Conservation (phyloP, 1,284 basidiomycete genomes). For the Kwoniella shivajii region DNA sequence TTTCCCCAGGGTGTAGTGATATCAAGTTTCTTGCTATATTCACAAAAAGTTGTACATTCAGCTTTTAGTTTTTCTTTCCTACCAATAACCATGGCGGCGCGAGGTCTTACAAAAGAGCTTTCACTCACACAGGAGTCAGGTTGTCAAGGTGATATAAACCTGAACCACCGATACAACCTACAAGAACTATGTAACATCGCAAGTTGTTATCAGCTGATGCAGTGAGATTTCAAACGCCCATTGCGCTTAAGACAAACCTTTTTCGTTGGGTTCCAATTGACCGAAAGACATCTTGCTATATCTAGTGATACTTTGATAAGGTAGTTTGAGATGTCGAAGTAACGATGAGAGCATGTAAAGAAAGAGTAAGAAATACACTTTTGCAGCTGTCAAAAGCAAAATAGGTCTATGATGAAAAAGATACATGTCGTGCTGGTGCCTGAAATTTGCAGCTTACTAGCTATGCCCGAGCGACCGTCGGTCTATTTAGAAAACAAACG, state of each 20-base stretch:
- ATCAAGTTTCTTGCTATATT: slow-evolving; percentile 62
- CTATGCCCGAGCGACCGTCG: background rate
- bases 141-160: slow-evolving; percentile 89
- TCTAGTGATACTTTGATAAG: background rate
- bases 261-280: slow-evolving; percentile 15
- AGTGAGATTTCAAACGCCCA: background rate
- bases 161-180: slow-evolving; percentile 82
- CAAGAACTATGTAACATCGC: slow-evolving; percentile 60
- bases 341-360: background rate
- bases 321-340: background rate
- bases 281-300: slow-evolving; percentile 8
- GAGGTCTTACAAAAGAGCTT: background rate
- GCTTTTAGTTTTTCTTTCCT: background rate
- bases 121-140: slow-evolving; percentile 71
- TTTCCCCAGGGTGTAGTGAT: slow-evolving; percentile 81
- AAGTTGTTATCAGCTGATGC: background rate
- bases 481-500: background rate
- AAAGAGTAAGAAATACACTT: background rate
- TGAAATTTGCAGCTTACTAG: background rate
- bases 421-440: slow-evolving; percentile 7
- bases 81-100: background rate
- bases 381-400: background rate
- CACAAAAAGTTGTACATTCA: background rate
- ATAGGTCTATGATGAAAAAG: background rate
- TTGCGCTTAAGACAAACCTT: slow-evolving; percentile 9